Evolutionary conservation across 2,329 filamentous ascomycete species (phyloP).

Genomic region (Arthrinium puccinioides): DNA sequence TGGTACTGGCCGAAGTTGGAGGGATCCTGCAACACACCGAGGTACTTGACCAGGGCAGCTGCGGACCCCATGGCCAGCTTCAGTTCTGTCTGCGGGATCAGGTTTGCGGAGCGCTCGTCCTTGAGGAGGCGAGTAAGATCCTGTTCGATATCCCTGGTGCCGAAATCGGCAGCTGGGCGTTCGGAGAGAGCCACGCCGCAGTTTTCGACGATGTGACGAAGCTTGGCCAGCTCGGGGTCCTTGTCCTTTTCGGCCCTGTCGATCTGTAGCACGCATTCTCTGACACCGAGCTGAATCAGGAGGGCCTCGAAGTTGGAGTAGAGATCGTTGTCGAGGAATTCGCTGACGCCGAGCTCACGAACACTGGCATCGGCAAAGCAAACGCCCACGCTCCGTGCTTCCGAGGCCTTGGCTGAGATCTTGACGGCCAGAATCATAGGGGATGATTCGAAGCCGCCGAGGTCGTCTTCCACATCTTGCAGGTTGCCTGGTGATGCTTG

Average conservation of each 20-base stretch:
- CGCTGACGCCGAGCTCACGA: constrained; percentile 88
- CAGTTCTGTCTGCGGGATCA: constrained; percentile 81
- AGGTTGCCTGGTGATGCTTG: constrained; percentile 93
- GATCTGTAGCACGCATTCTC: constrained; percentile 80
- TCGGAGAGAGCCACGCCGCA: constrained; percentile 89
- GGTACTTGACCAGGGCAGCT: constrained; percentile 87
- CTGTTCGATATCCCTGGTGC: constrained; percentile 88
- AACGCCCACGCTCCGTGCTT: constrained; percentile 82
- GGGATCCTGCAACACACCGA: constrained; percentile 80
- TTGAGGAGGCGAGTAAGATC: constrained; percentile 82
- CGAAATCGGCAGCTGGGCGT: constrained; percentile 69
- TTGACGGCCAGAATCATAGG: constrained; percentile 96
- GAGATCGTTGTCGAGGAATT: constrained; percentile 97
- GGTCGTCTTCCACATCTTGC: constrained; percentile 93
- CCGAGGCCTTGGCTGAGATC: constrained; percentile 77
- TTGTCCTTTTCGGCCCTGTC: constrained; percentile 77
- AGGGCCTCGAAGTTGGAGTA: constrained; percentile 98
- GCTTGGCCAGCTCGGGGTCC: constrained; percentile 80
- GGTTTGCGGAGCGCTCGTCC: constrained; percentile 70
- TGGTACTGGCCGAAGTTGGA: constrained; percentile 97
- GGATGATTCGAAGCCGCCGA: constrained; percentile 79
- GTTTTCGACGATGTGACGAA: constrained; percentile 82
- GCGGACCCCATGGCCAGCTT: constrained; percentile 96
- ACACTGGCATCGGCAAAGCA: constrained; percentile 98
- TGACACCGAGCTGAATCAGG: constrained; percentile 91